Percentiles rank a stretch among this genome's conserved stretches.
These are phyloP conservation scores for Fusarium sp. DNA, from an alignment of 2,329 filamentous ascomycete species.

Conservation along the genomic window DNA sequence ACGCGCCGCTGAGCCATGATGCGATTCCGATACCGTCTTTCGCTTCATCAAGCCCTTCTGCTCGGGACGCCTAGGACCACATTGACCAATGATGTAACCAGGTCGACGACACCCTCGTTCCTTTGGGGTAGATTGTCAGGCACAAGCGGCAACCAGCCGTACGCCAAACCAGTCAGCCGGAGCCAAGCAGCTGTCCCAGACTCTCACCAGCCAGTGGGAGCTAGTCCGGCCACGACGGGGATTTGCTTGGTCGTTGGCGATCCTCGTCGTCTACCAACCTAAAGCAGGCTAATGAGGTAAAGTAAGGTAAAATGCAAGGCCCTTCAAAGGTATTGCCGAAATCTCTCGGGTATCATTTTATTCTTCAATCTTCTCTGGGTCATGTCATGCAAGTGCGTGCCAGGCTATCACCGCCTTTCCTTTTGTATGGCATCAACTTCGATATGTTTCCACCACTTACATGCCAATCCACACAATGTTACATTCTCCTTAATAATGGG, in stretches of 20 bases:
- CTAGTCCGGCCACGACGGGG: slow-evolving; percentile 11
- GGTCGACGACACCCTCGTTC: slow-evolving; percentile 1
- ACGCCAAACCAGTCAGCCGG: slow-evolving; percentile 34
- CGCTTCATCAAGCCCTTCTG: slow-evolving; percentile 16
- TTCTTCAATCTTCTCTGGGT: slow-evolving; percentile 18
- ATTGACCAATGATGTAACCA: slow-evolving; percentile 3
- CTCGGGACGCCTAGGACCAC: background rate
- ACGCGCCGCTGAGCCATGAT: slow-evolving; percentile 27
- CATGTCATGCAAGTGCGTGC: slow-evolving; percentile 14
- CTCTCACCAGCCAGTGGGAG: slow-evolving; percentile 19
- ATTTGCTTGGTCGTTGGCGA: slow-evolving; percentile 11
- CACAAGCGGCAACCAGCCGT: slow-evolving; percentile 26
- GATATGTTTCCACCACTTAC: background rate
- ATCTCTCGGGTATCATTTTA: slow-evolving; percentile 1
- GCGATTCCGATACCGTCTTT: slow-evolving; percentile 11
- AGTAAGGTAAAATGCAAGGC: background rate
- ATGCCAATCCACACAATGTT: background rate
- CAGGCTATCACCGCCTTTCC: slow-evolving; percentile 20
- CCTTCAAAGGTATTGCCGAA: background rate
- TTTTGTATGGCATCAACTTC: background rate
- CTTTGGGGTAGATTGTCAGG: slow-evolving; percentile 36
- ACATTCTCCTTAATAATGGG: background rate
- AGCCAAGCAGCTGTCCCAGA: slow-evolving; percentile 9
- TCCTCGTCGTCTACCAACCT: background rate
- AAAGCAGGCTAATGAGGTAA: background rate